Evolutionary conservation across 345 rosid genomes (phyloP).

Genomic region (Garcia nutans): DNA sequence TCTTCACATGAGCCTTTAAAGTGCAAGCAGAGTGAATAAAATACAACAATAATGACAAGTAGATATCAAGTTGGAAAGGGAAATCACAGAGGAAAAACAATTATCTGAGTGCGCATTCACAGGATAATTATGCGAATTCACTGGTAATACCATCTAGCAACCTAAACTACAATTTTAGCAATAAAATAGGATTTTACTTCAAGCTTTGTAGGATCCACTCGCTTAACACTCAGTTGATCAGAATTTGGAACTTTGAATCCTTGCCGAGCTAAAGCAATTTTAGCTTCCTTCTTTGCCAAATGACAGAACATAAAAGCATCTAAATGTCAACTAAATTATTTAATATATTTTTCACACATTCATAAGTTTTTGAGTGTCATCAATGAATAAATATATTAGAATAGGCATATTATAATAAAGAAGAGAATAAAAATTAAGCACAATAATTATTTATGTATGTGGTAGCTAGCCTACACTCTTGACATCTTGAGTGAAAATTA

Average conservation of each 20-base stretch:
- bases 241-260: constrained; percentile 76
- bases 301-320: neutral
- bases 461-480: too few relatives aligned
- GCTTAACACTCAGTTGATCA: constrained; percentile 71
- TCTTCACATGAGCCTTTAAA: constrained; percentile 74
- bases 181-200: constrained; percentile 57
- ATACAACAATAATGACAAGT: neutral
- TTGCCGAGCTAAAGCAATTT: constrained; percentile 60
- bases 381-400: too few relatives aligned
- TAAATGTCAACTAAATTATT: neutral
- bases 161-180: neutral
- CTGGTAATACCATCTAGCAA: neutral
- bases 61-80: neutral
- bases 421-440: too few relatives aligned
- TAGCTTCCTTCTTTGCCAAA: constrained; percentile 77
- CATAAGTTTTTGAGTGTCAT: too few relatives aligned
- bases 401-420: too few relatives aligned
- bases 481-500: too few relatives aligned
- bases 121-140: neutral
- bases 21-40: neutral
- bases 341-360: too few relatives aligned
- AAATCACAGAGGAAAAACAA: neutral
- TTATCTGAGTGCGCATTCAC: neutral
- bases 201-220: constrained; percentile 82
- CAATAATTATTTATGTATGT: too few relatives aligned